Percentiles rank a stretch among this genome's conserved stretches.
These are phyloP conservation scores for Ocimum tenuiflorum DNA, from an alignment of 257 asterid genomes.

Conservation along the genomic window DNA sequence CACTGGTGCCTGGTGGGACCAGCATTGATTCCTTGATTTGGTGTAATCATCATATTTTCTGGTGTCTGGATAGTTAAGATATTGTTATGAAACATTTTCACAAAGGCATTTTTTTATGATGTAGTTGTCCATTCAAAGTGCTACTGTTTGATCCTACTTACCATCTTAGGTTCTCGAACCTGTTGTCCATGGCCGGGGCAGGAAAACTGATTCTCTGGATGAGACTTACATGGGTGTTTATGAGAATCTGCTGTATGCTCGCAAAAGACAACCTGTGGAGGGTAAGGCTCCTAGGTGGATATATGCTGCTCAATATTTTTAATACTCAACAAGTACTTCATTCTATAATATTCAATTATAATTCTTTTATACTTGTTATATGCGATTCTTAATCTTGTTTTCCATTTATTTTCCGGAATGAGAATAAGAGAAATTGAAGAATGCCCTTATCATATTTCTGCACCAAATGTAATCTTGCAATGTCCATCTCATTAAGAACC, in stretches of 20 bases:
- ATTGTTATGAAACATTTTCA: neutral
- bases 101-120: neutral
- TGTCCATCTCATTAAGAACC: neutral
- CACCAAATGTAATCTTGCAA: neutral
- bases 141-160: constrained; percentile 12
- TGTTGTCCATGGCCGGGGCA: constrained; percentile 85
- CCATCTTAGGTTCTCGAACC: constrained; percentile 68
- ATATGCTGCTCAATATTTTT: neutral
- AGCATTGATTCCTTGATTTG: neutral
- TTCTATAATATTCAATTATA: neutral
- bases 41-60: neutral
- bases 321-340: neutral
- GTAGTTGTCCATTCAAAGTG: neutral
- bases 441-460: neutral
- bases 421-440: neutral
- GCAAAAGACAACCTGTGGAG: constrained; percentile 79
- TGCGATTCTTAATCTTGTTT: neutral
- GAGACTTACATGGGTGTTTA: constrained; percentile 85
- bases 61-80: neutral
- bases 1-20: too few relatives aligned
- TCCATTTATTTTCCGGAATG: neutral
- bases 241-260: constrained; percentile 80
- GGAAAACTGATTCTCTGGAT: constrained; percentile 71
- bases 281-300: constrained; percentile 37
- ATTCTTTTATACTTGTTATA: too few relatives aligned